These are phyloP conservation scores for Colletotrichum sp. DNA, from an alignment of 2,329 filamentous ascomycete species.

Conservation along the genomic window DNA sequence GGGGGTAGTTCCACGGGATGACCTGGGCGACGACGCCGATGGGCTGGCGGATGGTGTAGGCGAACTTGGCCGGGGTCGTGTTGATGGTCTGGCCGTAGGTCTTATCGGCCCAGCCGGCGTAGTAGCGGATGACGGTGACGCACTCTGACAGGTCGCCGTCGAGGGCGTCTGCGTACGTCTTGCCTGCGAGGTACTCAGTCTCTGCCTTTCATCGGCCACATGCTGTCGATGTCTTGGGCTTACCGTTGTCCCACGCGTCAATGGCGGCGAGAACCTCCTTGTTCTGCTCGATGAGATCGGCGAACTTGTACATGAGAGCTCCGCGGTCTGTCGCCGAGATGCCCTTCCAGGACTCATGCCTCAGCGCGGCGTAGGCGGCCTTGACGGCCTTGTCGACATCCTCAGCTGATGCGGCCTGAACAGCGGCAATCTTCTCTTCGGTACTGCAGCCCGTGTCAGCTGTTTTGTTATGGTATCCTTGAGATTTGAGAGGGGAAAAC, in stretches of 20 bases:
- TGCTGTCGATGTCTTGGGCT: neutral
- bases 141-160: conserved; percentile 64
- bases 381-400: conserved; percentile 70
- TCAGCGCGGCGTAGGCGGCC: conserved; percentile 72
- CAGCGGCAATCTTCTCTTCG: conserved; percentile 55
- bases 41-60: conserved; percentile 76
- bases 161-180: conserved; percentile 69
- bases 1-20: conserved; percentile 77
- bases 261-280: conserved; percentile 50
- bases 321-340: conserved; percentile 70
- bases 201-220: neutral
- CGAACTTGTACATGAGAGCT: conserved; percentile 71
- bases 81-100: conserved; percentile 80
- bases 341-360: conserved; percentile 70
- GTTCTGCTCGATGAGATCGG: conserved; percentile 71
- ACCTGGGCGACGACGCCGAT: conserved; percentile 77
- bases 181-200: conserved; percentile 30
- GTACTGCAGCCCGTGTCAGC: neutral
- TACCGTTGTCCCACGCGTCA: conserved; percentile 75
- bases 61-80: conserved; percentile 70
- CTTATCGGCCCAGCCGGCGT: conserved; percentile 81
- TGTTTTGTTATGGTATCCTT: neutral
- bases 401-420: conserved; percentile 67
- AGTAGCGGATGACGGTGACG: conserved; percentile 66
- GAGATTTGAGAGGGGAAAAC: neutral